phyloP scores from a whole-genome alignment of 140 eudicot genomes.

The Flaveria floridana region DNA sequence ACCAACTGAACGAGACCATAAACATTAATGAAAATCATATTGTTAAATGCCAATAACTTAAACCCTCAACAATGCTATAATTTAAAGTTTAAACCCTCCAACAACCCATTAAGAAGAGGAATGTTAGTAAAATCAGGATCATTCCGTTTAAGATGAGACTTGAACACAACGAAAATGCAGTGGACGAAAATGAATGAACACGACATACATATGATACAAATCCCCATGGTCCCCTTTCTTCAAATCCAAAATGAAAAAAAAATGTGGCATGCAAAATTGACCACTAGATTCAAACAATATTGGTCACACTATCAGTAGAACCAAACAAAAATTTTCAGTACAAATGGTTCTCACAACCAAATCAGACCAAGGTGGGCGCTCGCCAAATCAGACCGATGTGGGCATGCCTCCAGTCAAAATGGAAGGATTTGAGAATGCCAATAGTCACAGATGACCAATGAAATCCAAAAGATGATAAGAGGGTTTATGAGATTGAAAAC shows the following conservation, averaged over 20 bases:
- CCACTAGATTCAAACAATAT: neutral
- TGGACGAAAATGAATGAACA: neutral
- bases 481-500: conserved; percentile 20
- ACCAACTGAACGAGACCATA: too few relatives aligned
- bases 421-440: neutral
- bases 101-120: too few relatives aligned
- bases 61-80: too few relatives aligned
- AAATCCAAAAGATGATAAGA: neutral
- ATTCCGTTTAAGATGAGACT: neutral
- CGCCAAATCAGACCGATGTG: neutral
- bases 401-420: neutral
- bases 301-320: neutral
- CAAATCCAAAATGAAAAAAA: neutral
- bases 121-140: neutral
- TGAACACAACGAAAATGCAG: neutral
- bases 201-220: neutral
- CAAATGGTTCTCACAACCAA: neutral
- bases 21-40: too few relatives aligned
- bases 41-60: too few relatives aligned
- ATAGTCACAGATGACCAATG: neutral
- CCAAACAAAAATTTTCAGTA: neutral
- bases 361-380: neutral
- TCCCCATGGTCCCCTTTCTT: neutral
- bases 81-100: too few relatives aligned
- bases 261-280: neutral